Percentiles rank a stretch among this genome's conserved stretches.
These are phyloP conservation scores for Populus hybrid DNA, from an alignment of 441 rosid genomes.

Conservation along the genomic window DNA sequence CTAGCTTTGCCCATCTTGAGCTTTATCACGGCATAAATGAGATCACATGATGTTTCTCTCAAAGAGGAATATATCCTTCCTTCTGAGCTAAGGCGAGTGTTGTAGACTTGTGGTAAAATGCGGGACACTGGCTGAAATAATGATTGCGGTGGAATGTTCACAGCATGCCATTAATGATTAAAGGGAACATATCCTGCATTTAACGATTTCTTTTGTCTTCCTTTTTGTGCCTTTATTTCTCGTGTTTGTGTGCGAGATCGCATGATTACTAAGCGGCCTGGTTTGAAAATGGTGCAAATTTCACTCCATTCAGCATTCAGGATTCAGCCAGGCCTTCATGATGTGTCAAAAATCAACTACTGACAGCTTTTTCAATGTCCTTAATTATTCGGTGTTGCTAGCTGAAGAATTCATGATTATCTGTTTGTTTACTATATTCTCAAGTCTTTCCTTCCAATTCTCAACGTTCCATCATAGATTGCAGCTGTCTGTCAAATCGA, in stretches of 20 bases:
- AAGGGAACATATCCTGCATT: neutral
- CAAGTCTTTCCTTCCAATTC: neutral
- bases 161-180: constrained; percentile 7
- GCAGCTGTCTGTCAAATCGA: neutral
- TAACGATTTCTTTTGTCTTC: neutral
- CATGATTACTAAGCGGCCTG: neutral
- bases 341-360: no score
- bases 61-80: neutral
- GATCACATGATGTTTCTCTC: neutral
- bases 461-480: neutral
- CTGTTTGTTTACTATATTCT: neutral
- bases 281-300: neutral
- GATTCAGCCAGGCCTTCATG: neutral
- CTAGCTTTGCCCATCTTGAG: neutral
- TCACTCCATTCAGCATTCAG: neutral
- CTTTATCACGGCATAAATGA: neutral
- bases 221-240: constrained; percentile 2
- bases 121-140: neutral
- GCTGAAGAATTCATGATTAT: neutral
- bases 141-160: neutral
- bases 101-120: neutral
- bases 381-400: neutral
- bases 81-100: neutral
- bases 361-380: neutral
- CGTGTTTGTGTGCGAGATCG: neutral